Conservation (phyloP, 495 filamentous ascomycete genomes). For the Umbilicaria muhlenbergii region DNA sequence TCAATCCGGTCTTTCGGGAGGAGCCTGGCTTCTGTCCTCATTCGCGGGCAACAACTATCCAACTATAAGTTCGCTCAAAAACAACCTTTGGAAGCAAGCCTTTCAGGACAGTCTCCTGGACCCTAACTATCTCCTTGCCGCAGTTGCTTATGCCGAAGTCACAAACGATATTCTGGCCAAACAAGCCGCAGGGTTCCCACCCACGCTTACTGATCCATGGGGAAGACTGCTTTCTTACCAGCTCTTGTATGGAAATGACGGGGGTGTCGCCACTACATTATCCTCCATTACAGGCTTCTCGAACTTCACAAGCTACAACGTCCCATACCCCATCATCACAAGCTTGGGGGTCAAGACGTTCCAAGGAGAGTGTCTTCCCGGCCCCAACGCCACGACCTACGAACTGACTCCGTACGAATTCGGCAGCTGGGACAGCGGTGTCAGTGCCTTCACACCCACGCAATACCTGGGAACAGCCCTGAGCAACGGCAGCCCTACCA, state of each 20-base stretch:
- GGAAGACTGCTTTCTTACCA: conserved; percentile 26
- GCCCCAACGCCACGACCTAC: conserved; percentile 21
- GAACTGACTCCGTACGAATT: conserved; percentile 34
- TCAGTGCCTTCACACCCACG: conserved; percentile 26
- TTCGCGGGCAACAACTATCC: conserved; percentile 28
- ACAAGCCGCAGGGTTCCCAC: conserved; percentile 22
- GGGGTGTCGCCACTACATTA: conserved; percentile 21
- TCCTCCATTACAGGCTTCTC: conserved; percentile 17
- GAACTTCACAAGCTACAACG: conserved; percentile 21
- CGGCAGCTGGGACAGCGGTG: conserved; percentile 26
- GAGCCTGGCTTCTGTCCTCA: conserved; percentile 28
- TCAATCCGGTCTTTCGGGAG: conserved; percentile 29
- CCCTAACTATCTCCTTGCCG: conserved; percentile 10
- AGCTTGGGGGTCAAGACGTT: conserved; percentile 16
- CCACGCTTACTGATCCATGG: conserved; percentile 26
- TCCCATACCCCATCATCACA: conserved; percentile 32
- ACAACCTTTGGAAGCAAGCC: conserved; percentile 22
- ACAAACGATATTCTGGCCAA: conserved; percentile 22
- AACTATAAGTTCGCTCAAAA: conserved; percentile 21
- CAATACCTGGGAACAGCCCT: conserved; percentile 29
- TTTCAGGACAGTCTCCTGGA: conserved; percentile 19
- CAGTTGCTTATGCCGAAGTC: conserved; percentile 14
- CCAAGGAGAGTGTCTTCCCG: conserved; percentile 19
- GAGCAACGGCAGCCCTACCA: conserved; percentile 15
- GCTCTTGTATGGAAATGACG: conserved; percentile 20